A percentile compares a stretch with the other conserved stretches of the same genome.
These are phyloP conservation scores for Periglandula ipomoeae DNA, from an alignment of 2,329 filamentous ascomycete genomes.

Conservation along the genomic window DNA sequence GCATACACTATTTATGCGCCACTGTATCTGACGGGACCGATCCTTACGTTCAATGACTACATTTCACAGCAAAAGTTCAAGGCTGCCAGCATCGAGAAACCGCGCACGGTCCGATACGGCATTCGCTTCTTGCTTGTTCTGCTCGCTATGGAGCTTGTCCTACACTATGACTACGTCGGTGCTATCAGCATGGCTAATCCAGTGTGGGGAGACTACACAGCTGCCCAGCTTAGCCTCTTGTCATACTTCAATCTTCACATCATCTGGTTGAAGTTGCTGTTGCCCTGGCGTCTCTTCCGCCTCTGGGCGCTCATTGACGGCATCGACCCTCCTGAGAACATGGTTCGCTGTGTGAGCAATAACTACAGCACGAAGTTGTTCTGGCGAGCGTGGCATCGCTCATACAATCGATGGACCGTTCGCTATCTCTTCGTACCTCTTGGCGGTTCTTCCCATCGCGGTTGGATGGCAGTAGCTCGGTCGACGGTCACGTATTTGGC, in stretches of 20 bases:
- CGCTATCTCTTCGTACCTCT: slow-evolving; percentile 91
- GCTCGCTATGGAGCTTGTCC: slow-evolving; percentile 80
- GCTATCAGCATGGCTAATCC: slow-evolving; percentile 79
- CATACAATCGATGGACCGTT: slow-evolving; percentile 89
- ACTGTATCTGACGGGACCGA: slow-evolving; percentile 85
- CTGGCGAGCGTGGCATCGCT: slow-evolving; percentile 94
- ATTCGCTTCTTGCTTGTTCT: slow-evolving; percentile 73
- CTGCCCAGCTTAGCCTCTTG: slow-evolving; percentile 79
- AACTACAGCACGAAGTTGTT: slow-evolving; percentile 88
- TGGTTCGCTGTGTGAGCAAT: slow-evolving; percentile 92
- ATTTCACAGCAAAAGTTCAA: slow-evolving; percentile 74
- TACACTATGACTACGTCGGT: slow-evolving; percentile 89
- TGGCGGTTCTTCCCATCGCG: slow-evolving; percentile 55
- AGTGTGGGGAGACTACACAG: slow-evolving; percentile 73
- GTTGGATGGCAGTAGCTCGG: slow-evolving; percentile 36
- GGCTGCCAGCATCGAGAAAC: slow-evolving; percentile 57
- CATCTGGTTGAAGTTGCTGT: slow-evolving; percentile 94
- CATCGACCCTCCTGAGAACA: slow-evolving; percentile 94
- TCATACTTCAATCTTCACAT: slow-evolving; percentile 95
- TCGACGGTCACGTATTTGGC: slow-evolving; percentile 67
- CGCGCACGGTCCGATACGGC: slow-evolving; percentile 70
- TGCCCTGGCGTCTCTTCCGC: slow-evolving; percentile 97
- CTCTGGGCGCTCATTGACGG: slow-evolving; percentile 90
- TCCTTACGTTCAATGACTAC: slow-evolving; percentile 97
- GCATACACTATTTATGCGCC: slow-evolving; percentile 88